Evolutionary conservation across 2,329 filamentous ascomycete species (phyloP), one percentile per base, ranked within the genome.

Genomic region (Beauveria bassiana): DNA sequence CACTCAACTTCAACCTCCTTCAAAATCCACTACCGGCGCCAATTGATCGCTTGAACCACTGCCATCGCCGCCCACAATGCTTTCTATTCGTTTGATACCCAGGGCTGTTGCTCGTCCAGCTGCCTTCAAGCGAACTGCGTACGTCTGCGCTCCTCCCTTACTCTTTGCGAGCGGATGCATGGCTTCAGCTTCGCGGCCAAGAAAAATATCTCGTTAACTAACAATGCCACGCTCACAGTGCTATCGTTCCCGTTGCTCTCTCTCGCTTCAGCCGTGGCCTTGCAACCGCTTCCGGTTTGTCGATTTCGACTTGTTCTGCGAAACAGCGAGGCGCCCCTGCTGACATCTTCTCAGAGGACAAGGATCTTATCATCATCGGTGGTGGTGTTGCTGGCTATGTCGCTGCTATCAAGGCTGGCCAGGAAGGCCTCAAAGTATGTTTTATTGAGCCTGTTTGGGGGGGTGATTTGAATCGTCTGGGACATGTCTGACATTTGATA

Each of bases 371-470:
- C 73, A 93, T 99, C 78, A 96, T 99, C 73, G 95, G 95, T 72
- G 95, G 95, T 76, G 95, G 95, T 80, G 95, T 98, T 72, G 95
- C 93, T 70, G 95, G 95, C 74, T 99, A 99, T 80, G 95, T 99
- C 71, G 93, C 95, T 67, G 95, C 95, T 71, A 99, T 99, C 83
- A 99, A 98, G 82, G 95, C 95, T 71, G 95, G 93, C 63, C 95
- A 99, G 78, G 91, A 96, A 75, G 95, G 95, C 71, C 78, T 99
- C 75, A 98, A 97, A 87, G 93, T 96, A 80, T 65, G 75, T 47
- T 8, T 42, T 45, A 12, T 34, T 12, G 31, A 34, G 31, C 28
- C 7, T 22, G 22, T 22, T 22, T 31, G 28, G 28, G 9, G 28
- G 28, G 34, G 2, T 12, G 16, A n/a, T 31, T 20, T 4, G 5